A percentile compares a stretch with the other conserved stretches of the same genome.
Evolutionary conservation across 2,329 filamentous ascomycete genomes (phyloP).

Genomic region (Aspergillus sp.): DNA sequence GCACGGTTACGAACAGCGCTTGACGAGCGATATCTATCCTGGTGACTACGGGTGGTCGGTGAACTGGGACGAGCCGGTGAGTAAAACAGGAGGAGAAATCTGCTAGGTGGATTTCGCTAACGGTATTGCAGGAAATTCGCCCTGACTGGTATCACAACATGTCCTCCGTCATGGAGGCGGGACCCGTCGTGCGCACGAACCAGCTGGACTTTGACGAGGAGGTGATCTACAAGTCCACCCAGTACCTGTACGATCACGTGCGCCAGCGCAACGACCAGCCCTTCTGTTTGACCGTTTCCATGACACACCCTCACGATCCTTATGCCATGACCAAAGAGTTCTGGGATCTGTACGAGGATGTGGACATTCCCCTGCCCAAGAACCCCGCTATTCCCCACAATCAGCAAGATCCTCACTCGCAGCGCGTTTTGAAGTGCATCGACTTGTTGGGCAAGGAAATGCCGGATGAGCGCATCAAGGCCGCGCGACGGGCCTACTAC

Average conservation of each 20-base stretch:
- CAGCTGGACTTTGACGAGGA: conserved; percentile 96
- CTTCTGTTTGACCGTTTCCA: conserved; percentile 85
- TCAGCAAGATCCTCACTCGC: conserved; percentile 81
- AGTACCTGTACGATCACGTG: conserved; percentile 88
- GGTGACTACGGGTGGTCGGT: conserved; percentile 93
- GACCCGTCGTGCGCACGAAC: conserved; percentile 85
- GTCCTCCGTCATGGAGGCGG: conserved; percentile 87
- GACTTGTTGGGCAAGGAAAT: conserved; percentile 84
- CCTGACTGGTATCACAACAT: conserved; percentile 97
- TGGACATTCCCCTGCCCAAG: conserved; percentile 81
- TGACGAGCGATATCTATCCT: conserved; percentile 95
- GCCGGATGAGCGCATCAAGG: conserved; percentile 80
- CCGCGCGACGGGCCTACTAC: conserved; percentile 85
- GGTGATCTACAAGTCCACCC: conserved; percentile 86
- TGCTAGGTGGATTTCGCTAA: neutral
- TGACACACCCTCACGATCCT: conserved; percentile 92
- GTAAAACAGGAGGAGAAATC: conserved; percentile 12
- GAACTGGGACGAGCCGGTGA: conserved; percentile 84
- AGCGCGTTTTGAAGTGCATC: conserved; percentile 80
- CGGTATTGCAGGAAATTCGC: conserved; percentile 47
- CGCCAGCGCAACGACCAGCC: conserved; percentile 75
- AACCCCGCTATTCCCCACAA: conserved; percentile 71
- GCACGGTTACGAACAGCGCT: conserved; percentile 86
- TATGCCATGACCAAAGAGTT: conserved; percentile 93
- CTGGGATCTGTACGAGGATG: conserved; percentile 87